Percentiles rank a stretch among this genome's conserved stretches.
Conservation (phyloP, 2,329 filamentous ascomycete species). For the Aspergillus bombycis region DNA sequence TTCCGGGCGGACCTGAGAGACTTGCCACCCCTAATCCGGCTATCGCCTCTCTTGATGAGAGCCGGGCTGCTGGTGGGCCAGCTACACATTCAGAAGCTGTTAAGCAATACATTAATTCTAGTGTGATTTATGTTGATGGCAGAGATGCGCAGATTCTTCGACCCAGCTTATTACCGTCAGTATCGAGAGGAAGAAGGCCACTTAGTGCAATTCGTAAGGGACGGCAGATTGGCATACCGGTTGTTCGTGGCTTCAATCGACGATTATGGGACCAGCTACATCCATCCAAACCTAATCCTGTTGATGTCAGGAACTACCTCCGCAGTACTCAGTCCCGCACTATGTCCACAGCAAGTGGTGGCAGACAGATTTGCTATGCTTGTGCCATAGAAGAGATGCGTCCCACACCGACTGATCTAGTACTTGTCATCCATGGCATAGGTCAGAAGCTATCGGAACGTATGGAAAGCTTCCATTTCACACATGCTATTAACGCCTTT, state of each 20-base stretch:
- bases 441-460: constrained; percentile 94
- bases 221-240: constrained; percentile 76
- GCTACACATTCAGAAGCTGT: constrained; percentile 49
- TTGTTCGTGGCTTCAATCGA: constrained; percentile 87
- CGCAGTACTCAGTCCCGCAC: constrained; percentile 42
- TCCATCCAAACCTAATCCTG: constrained; percentile 50
- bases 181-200: constrained; percentile 79
- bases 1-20: constrained; percentile 24
- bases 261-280: constrained; percentile 75
- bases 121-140: constrained; percentile 83
- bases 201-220: constrained; percentile 84
- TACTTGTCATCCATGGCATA: constrained; percentile 92
- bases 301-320: constrained; percentile 47
- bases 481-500: constrained; percentile 90
- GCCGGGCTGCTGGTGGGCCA: constrained; percentile 45
- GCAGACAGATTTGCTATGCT: constrained; percentile 49
- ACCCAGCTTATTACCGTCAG: constrained; percentile 80
- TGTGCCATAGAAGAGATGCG: constrained; percentile 66
- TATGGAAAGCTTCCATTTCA: constrained; percentile 96
- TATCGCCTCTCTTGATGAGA: constrained; percentile 34
- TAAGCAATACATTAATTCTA: constrained; percentile 71
- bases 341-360: constrained; percentile 25
- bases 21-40: constrained; percentile 7
- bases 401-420: constrained; percentile 78
- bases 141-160: constrained; percentile 82